phyloP scores from a whole-genome alignment of 768 basidiomycete species.

The Paxillus involutus region DNA sequence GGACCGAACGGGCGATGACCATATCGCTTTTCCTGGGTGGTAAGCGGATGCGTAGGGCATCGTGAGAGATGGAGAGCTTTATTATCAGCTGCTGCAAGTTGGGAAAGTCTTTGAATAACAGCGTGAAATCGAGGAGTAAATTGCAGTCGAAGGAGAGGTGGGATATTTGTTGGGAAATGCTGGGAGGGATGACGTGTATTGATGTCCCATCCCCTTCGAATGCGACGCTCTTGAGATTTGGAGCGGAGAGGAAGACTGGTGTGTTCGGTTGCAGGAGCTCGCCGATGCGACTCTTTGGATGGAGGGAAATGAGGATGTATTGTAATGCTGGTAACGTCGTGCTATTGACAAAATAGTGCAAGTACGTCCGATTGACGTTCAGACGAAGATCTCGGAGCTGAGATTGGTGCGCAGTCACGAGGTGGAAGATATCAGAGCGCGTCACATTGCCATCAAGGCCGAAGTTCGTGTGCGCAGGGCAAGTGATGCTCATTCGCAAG shows the following conservation, averaged over 20 bases:
- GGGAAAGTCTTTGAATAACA: constrained; percentile 17
- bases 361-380: constrained; percentile 16
- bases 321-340: constrained; percentile 10
- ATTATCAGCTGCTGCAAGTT: constrained; percentile 16
- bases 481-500: constrained; percentile 22
- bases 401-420: constrained; percentile 18
- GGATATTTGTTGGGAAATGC: constrained; percentile 18
- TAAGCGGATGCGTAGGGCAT: constrained; percentile 8
- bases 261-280: background rate
- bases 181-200: constrained; percentile 15
- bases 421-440: constrained; percentile 20
- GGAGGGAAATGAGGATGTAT: constrained; percentile 18
- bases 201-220: constrained; percentile 13
- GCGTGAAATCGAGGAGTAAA: constrained; percentile 17
- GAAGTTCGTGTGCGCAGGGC: constrained; percentile 18
- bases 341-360: constrained; percentile 16
- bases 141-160: constrained; percentile 22
- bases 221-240: constrained; percentile 15
- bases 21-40: constrained; percentile 3
- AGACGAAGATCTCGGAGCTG: constrained; percentile 19
- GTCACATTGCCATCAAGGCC: background rate
- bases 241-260: constrained; percentile 8
- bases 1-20: constrained; percentile 7
- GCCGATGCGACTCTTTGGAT: constrained; percentile 4
- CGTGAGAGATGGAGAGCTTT: constrained; percentile 9